Evolutionary conservation across 352 stramenopile species (phyloP), one percentile per base, ranked within the genome.

Genomic region (Phytophthora sansomeana): DNA sequence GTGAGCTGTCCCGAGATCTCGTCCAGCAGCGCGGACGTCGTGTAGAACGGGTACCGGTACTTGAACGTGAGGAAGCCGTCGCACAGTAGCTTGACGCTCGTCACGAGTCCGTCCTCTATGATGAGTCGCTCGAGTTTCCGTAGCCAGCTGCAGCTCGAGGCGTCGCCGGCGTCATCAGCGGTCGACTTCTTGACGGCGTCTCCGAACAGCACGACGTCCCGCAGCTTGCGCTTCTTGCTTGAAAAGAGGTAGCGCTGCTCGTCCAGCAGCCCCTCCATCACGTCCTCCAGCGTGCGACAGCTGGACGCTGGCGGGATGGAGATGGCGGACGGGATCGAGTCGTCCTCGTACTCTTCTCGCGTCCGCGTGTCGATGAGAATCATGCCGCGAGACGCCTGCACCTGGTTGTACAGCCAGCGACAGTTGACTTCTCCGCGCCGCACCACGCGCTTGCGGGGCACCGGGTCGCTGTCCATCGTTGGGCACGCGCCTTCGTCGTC

Each of bases 61-160:
- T 90, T 85, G 72, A 96, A 96, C 8, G 85, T 93, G 33, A 88
- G 62, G 53, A 96, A 96, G n/a, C 87, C 87, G 57, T 96, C 87
- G 33, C 66, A 75, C 13, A 95, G 56, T 48, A 84, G 69, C 62
- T 90, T 91, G 58, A 93, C 80, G 43, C 85, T 93, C 21, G 81
- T 90, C 10, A 92, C 87, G 13, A 89, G 73, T 6, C 78, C 87
- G 54, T 95, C 87, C 3, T 87, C 74, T n/a, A 93, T 70, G 39
- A 95, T 72, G n/a, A 95, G 67, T 17, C 59, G 54, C 38, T 87
- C 83, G 6, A 95, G 76, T n/a, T 78, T 70, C 5, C 76, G 65
- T 17, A 91, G 63, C 87, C 87, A 95, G 17, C 66, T 63, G 32
- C 35, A 59, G 11, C 30, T 67, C 28, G 69, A 49, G 30, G 50